Base-by-base conservation (phyloP, 352 stramenopile genomes). In the Globisporangium irregulare region DNA sequence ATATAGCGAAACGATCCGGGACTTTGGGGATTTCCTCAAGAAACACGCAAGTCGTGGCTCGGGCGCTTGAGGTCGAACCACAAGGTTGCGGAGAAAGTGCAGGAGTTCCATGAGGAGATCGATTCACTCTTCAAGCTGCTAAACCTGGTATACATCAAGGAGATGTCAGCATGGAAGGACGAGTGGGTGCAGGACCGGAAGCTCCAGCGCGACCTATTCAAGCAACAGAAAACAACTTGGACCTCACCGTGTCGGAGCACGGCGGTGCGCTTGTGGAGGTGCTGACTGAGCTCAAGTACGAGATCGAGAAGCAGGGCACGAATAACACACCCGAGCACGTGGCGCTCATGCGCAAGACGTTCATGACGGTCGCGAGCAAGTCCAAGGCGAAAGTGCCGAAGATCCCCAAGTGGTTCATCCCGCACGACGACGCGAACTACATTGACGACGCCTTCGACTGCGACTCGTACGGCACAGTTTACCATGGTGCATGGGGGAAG, bases 21-120 rank as follows among this genome's bases (percentile, higher is more conserved):
- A 72, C 20, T 82, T 82, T 69, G 62, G 72, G 34, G 68, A 61
- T 56, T 74, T 76, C 18, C 38, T 73, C 38, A 59, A 74, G 36
- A 65, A 67, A 38, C 68, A 77, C 50, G 29, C 8, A 77, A 74
- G 59, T 61, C 57, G 73, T 76, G 25, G 53, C 70, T 48, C 56
- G 68, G 34, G 54, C 67, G 66, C 3, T 57, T 73, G 36, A 55
- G 58, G 27, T 59, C 63, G 50, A 68, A 20, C 50, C 53, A 27
- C 48, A 66, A 72, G 43, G 10, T 77, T 3, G 53, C 36, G 0
- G 64, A 69, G 25, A 41, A 64, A 29, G 41, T 77, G 25, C 34
- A 69, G 29, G 53, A 53, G 14, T 66, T 74, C 64, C 59, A 77
- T 60, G 54, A 54, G 4, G 68, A 75, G 34, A 64, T 77, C 32